phyloP scores from a whole-genome alignment of 1,284 basidiomycete genomes.

The Heliocybe sulcata region DNA sequence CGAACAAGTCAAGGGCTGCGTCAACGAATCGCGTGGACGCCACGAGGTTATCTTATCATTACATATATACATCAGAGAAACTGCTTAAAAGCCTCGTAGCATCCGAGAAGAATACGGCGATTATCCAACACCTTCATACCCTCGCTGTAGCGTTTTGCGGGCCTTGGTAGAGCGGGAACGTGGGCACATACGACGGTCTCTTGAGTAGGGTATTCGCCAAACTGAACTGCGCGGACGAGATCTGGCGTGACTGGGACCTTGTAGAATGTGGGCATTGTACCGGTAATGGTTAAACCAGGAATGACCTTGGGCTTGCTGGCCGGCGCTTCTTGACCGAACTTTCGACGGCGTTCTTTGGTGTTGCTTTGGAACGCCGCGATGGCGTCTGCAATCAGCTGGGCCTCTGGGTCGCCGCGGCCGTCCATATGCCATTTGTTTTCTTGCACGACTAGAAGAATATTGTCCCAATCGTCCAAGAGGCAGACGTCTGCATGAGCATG shows the following conservation, averaged over 20 bases:
- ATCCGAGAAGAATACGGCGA: no score
- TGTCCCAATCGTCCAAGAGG: conserved; percentile 1
- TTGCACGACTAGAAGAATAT: conserved; percentile 21
- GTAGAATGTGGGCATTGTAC: conserved; percentile 18
- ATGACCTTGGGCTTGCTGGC: conserved; percentile 12
- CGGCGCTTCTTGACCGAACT: no score
- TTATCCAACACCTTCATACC: conserved; percentile 12
- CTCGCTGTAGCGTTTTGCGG: conserved; percentile 5
- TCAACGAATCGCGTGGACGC: not conserved
- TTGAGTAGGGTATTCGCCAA: conserved; percentile 11
- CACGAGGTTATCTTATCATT: not conserved
- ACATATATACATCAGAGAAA: not conserved
- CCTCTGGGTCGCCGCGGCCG: conserved; percentile 15
- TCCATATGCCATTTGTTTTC: conserved; percentile 18
- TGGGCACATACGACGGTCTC: conserved; percentile 13
- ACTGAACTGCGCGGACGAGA: conserved; percentile 10
- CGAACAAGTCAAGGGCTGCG: not conserved
- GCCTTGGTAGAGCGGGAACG: conserved; percentile 11
- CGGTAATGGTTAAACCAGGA: conserved; percentile 15
- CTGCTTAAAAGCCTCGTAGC: no score
- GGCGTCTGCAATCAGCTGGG: conserved; percentile 27
- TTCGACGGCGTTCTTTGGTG: conserved; percentile 12
- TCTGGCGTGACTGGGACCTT: conserved; percentile 15
- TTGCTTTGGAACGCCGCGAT: conserved; percentile 27
- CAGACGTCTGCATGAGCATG: conserved; percentile 23